These are phyloP conservation scores for Sclerotinia nivalis DNA, from an alignment of 2,329 filamentous ascomycete species.

Conservation along the genomic window DNA sequence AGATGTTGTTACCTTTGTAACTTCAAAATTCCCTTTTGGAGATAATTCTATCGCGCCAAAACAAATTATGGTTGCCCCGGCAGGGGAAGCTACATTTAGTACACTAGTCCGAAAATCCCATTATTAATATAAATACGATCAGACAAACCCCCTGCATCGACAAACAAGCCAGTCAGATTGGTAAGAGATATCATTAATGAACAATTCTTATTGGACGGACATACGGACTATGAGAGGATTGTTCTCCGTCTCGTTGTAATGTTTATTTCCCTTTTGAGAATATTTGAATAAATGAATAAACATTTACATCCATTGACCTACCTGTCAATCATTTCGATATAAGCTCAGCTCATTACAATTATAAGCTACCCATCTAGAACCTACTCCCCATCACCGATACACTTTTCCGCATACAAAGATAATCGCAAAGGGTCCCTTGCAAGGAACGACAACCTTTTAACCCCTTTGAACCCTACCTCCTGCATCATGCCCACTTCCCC, in stretches of 20 bases:
- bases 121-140: conserved; percentile 16
- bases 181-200: not conserved
- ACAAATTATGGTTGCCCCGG: conserved; percentile 24
- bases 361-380: not conserved
- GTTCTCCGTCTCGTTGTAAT: not conserved
- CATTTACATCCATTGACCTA: not conserved
- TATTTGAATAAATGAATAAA: not conserved
- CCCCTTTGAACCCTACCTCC: conserved; percentile 4
- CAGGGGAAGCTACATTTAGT: not conserved
- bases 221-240: not conserved
- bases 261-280: not conserved
- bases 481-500: conserved; percentile 28
- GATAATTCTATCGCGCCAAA: conserved; percentile 23
- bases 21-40: conserved; percentile 7
- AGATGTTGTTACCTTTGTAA: conserved; percentile 8
- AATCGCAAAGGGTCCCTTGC: conserved; percentile 18
- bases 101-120: conserved; percentile 13
- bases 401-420: not conserved
- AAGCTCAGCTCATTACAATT: not conserved
- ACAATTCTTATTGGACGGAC: not conserved
- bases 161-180: conserved; percentile 5
- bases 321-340: not conserved
- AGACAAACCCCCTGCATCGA: not conserved
- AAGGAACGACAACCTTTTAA: not conserved
- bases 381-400: not conserved